These are phyloP conservation scores for Olyra latifolia DNA, from an alignment of 176 grass and related monocot genomes.

Conservation along the genomic window DNA sequence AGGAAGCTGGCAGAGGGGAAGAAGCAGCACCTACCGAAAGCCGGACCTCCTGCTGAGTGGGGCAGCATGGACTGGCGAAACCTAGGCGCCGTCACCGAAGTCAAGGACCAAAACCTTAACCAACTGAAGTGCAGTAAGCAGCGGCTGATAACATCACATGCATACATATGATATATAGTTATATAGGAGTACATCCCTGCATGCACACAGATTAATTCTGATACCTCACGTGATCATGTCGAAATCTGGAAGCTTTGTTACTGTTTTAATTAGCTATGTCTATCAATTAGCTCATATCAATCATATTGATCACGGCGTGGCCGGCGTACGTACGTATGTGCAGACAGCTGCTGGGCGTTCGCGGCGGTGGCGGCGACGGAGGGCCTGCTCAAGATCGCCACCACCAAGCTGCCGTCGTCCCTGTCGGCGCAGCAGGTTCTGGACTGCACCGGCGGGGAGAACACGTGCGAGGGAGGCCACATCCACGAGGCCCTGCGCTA, in stretches of 20 bases:
- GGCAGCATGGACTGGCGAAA: slow-evolving; percentile 37
- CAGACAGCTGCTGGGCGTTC: slow-evolving; percentile 40
- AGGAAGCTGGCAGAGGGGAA: too few relatives aligned
- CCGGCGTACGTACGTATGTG: too few relatives aligned
- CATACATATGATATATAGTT: too few relatives aligned
- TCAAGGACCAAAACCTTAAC: not conserved
- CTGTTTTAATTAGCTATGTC: too few relatives aligned
- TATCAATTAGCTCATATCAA: too few relatives aligned
- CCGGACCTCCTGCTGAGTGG: not conserved
- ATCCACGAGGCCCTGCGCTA: not conserved
- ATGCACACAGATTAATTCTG: too few relatives aligned
- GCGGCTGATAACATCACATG: too few relatives aligned
- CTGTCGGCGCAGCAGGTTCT: slow-evolving; percentile 34
- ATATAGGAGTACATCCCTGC: too few relatives aligned
- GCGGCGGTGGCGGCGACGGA: slow-evolving; percentile 26
- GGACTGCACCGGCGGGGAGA: slow-evolving; percentile 4
- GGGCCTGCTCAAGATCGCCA: slow-evolving; percentile 13
- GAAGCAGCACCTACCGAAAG: too few relatives aligned
- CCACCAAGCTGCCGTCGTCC: not conserved
- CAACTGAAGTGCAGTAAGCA: not conserved
- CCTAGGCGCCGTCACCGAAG: slow-evolving; percentile 39
- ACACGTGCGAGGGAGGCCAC: not conserved
- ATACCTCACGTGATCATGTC: too few relatives aligned
- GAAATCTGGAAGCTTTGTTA: too few relatives aligned
- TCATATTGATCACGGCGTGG: not conserved